Evolutionary conservation across 2,329 filamentous ascomycete species (phyloP).

Genomic region (Fusarium virguliforme): DNA sequence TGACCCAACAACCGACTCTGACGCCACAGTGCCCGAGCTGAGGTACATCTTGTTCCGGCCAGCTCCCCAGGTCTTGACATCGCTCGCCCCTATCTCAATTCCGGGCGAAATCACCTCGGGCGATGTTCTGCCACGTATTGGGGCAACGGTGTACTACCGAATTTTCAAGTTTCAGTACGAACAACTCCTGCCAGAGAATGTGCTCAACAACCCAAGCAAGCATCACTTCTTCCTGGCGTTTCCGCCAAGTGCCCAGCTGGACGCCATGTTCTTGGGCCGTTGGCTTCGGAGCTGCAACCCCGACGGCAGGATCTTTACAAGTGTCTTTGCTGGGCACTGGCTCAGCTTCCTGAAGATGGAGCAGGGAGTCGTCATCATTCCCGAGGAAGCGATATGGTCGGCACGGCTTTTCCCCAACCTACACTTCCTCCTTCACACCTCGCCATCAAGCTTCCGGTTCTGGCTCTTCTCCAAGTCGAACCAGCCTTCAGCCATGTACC

Average conservation of each 20-base stretch:
- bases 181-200: conserved; percentile 48
- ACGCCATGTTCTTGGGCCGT: conserved; percentile 58
- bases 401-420: conserved; percentile 61
- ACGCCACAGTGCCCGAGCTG: conserved; percentile 42
- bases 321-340: conserved; percentile 64
- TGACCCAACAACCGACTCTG: conserved; percentile 3
- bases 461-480: conserved; percentile 60
- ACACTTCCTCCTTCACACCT: conserved; percentile 52
- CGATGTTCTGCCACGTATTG: conserved; percentile 38
- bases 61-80: conserved; percentile 33
- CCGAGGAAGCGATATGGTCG: conserved; percentile 60
- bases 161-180: conserved; percentile 56
- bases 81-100: conserved; percentile 49
- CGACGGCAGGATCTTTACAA: conserved; percentile 61
- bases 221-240: conserved; percentile 66
- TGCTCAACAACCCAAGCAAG: conserved; percentile 38
- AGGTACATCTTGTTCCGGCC: conserved; percentile 59
- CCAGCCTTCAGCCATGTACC: conserved; percentile 37
- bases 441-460: conserved; percentile 53
- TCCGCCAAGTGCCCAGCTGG: conserved; percentile 57
- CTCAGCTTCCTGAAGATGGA: conserved; percentile 57
- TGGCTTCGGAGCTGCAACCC: conserved; percentile 63
- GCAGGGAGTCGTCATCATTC: conserved; percentile 60
- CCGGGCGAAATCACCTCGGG: conserved; percentile 14
- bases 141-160: conserved; percentile 48